These are phyloP conservation scores for Spathaspora gorwiae DNA, from an alignment of 805 yeast genomes.

Conservation along the genomic window DNA sequence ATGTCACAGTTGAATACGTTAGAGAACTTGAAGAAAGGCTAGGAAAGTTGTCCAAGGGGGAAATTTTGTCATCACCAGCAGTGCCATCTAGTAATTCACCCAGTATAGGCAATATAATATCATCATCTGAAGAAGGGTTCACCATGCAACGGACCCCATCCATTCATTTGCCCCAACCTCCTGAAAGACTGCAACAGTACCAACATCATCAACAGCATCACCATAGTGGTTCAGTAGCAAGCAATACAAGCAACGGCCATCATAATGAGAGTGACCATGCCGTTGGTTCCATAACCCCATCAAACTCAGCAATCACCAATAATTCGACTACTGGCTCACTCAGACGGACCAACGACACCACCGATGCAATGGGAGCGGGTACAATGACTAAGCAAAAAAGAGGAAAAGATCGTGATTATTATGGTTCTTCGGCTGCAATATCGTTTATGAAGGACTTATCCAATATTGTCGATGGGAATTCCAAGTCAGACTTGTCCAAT, in stretches of 20 bases:
- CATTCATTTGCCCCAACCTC: slow-evolving; percentile 1
- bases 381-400: not conserved
- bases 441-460: slow-evolving; percentile 11
- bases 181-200: not conserved
- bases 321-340: not conserved
- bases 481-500: not conserved
- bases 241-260: not conserved
- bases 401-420: slow-evolving; percentile 6
- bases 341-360: slow-evolving; percentile 1
- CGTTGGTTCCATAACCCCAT: slow-evolving; percentile 1
- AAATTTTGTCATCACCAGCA: not conserved
- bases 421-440: slow-evolving; percentile 10
- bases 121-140: not conserved
- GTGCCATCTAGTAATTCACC: not conserved
- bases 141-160: not conserved
- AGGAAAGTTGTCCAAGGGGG: slow-evolving; percentile 1
- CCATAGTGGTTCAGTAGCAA: not conserved
- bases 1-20: slow-evolving; percentile 8
- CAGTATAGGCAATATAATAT: not conserved
- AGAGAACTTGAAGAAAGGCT: slow-evolving; percentile 6
- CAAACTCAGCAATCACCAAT: not conserved
- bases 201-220: not conserved
- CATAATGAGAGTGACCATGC: not conserved
- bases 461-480: slow-evolving; percentile 5
- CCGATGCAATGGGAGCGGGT: slow-evolving; percentile 13